A percentile compares a stretch with the other conserved stretches of the same genome.
Evolutionary conservation across 257 asterid genomes (phyloP).

Genomic region (Jacaranda mimosifolia): DNA sequence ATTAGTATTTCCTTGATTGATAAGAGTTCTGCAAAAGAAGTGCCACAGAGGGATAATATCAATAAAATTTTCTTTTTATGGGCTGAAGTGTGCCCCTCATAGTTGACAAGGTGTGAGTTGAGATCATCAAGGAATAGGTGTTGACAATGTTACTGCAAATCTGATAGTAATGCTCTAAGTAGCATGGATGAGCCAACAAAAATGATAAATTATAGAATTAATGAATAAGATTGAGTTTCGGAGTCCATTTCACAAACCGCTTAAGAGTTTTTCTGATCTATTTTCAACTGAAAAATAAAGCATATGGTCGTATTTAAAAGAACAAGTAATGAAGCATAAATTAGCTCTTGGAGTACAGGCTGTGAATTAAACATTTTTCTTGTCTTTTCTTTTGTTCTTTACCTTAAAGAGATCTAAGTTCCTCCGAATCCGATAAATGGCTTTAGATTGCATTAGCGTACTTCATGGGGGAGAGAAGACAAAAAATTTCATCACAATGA

Average conservation of each 20-base stretch:
- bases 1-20: conserved; percentile 4
- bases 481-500: no score
- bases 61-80: background rate
- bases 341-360: background rate
- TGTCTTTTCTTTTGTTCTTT: background rate
- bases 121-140: background rate
- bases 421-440: background rate
- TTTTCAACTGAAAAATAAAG: background rate
- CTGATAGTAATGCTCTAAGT: background rate
- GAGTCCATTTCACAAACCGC: background rate
- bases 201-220: conserved; percentile 7
- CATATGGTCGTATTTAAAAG: background rate
- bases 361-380: no score
- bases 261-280: background rate
- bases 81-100: background rate
- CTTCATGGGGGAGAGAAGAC: background rate
- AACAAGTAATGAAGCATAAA: background rate
- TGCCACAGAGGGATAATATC: conserved; percentile 10
- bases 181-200: background rate
- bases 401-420: background rate
- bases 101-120: background rate
- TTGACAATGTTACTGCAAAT: background rate
- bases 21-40: background rate
- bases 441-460: background rate
- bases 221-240: background rate